These are phyloP conservation scores for Phytophthora sansomeana DNA, from an alignment of 352 stramenopile species.

Conservation along the genomic window DNA sequence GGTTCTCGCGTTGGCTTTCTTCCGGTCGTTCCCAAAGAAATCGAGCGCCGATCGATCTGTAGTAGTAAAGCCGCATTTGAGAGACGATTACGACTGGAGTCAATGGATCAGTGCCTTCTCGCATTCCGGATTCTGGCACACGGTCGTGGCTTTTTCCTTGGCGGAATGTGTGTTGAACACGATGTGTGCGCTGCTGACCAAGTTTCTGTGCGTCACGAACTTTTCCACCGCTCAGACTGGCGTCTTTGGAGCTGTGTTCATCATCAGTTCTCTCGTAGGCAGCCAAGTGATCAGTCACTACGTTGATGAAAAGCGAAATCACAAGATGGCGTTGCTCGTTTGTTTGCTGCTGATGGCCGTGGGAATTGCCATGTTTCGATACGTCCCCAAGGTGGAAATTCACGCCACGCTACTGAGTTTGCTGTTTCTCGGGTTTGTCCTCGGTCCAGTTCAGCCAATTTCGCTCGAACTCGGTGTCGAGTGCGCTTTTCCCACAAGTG, in stretches of 20 bases:
- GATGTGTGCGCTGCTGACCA: slow-evolving; percentile 68
- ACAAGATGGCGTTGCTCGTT: slow-evolving; percentile 55
- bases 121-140: slow-evolving; percentile 67
- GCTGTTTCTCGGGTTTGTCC: slow-evolving; percentile 54
- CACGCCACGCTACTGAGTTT: slow-evolving; percentile 46
- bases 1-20: slow-evolving; percentile 17
- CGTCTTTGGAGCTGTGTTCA: slow-evolving; percentile 70
- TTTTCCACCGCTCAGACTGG: slow-evolving; percentile 69
- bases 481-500: slow-evolving; percentile 72
- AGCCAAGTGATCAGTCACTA: slow-evolving; percentile 67
- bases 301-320: slow-evolving; percentile 61
- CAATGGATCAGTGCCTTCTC: slow-evolving; percentile 68
- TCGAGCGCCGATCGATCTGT: neutral
- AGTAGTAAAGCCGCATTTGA: slow-evolving; percentile 12
- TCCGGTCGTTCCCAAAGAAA: neutral
- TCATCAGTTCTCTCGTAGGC: slow-evolving; percentile 71
- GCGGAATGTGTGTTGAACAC: slow-evolving; percentile 74
- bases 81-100: slow-evolving; percentile 73
- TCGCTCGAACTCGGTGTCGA: slow-evolving; percentile 72
- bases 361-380: slow-evolving; percentile 49
- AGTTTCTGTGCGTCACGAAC: slow-evolving; percentile 59
- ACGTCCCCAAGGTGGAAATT: slow-evolving; percentile 38
- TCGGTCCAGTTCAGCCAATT: slow-evolving; percentile 71
- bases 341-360: slow-evolving; percentile 54
- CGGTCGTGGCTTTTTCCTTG: slow-evolving; percentile 62